Evolutionary conservation across 192 early-diverging fungal genomes (phyloP), one percentile per base, ranked within the genome.

Genomic region (Gonapodya prolifera): DNA sequence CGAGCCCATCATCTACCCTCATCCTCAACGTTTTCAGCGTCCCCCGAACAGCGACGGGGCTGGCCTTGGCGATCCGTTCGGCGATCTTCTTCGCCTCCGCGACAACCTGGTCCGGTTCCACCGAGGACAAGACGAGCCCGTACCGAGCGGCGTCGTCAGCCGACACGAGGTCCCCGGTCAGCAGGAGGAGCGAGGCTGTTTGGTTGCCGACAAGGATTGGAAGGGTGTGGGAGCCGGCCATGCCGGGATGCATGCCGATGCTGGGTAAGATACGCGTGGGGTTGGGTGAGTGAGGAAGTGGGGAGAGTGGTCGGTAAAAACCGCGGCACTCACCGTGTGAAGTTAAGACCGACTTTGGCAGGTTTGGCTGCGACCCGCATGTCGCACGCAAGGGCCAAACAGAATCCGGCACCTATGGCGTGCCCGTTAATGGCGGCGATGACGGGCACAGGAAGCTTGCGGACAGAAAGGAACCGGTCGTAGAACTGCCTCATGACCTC

Each of bases 401-500:
- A 80, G 16, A 79, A 34, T 1, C 81, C 81, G 23, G 81, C 81
- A 35, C 81, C 81, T 29, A 82, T 75, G 31, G 81, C 79, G 18
- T 31, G 61, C 0, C 81, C 81, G 74, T 82, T 82, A 33, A 82
- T 35, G 30, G 69, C 75, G 29, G 79, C 0, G 34, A 75, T 75
- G 34, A 35, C 2, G 75, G 29, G 75, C 1, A 75, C 34, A 13
- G 16, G 32, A 34, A 82, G 31, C 17, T 17, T n/a, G n/a, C 80
- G 78, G 34, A 81, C 70, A 34, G 34, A 31, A 70, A 81, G 35
- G 76, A 81, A 81, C 13, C 78, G 78, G 73, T 35, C 2, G 61
- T 82, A 82, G 78, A 82, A 82, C 30, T 36, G n/a, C 18, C 80
- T 33, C 81, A 81, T 81, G 16, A 36, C 77, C 35, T 81, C 81